Evolutionary conservation across 352 stramenopile genomes (phyloP).

Genomic region (Phytophthora hibernalis): DNA sequence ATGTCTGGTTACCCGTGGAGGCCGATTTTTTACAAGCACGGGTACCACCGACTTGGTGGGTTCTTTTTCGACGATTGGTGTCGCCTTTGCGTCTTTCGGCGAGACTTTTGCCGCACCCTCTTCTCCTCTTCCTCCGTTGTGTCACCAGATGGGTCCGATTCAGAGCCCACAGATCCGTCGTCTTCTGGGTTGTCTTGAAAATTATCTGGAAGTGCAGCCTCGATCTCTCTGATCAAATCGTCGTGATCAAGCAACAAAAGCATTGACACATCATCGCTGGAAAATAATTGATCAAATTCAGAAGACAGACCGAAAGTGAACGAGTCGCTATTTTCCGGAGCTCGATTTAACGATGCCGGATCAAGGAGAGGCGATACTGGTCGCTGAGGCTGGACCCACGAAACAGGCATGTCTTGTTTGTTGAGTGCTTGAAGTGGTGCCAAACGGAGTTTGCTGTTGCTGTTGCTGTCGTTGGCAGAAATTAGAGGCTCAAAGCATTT

Average conservation of each 20-base stretch:
- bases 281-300: constrained; percentile 46
- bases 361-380: constrained; percentile 13
- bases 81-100: constrained; percentile 9
- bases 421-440: constrained; percentile 9
- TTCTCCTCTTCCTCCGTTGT: constrained; percentile 70
- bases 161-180: constrained; percentile 61
- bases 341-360: constrained; percentile 9
- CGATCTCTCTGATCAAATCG: constrained; percentile 74
- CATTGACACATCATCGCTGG: constrained; percentile 39
- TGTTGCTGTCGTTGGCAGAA: constrained; percentile 2
- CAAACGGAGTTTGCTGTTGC: constrained; percentile 38
- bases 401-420: constrained; percentile 2
- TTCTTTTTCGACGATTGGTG: constrained; percentile 9
- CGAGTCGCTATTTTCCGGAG: constrained; percentile 4
- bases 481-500: constrained; percentile 22
- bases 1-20: constrained; percentile 39
- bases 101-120: constrained; percentile 41
- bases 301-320: constrained; percentile 23
- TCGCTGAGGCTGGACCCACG: constrained; percentile 15
- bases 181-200: constrained; percentile 54
- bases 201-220: constrained; percentile 60
- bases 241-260: constrained; percentile 53
- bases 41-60: not conserved
- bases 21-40: constrained; percentile 7
- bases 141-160: constrained; percentile 78